These are phyloP conservation scores for Leccinum sublutescens DNA, from an alignment of 768 basidiomycete species.

Conservation along the genomic window DNA sequence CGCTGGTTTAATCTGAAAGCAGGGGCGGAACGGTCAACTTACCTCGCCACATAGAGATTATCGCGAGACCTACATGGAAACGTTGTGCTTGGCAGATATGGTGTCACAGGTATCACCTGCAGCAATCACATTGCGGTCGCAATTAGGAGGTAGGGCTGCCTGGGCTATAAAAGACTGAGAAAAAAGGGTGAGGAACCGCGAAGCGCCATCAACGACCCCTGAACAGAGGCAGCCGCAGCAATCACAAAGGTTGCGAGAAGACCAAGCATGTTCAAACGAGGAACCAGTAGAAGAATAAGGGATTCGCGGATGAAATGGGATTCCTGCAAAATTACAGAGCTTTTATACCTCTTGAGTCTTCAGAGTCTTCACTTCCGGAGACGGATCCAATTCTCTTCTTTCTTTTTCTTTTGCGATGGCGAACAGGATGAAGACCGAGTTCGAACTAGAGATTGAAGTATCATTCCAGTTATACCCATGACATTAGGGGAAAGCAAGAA, in stretches of 20 bases:
- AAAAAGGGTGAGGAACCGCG: neutral
- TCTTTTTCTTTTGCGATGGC: neutral
- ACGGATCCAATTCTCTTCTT: too few species aligned
- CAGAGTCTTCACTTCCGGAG: too few species aligned
- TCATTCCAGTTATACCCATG: neutral
- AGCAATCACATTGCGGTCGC: slow-evolving; percentile 60
- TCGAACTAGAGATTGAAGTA: neutral
- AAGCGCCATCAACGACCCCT: slow-evolving; percentile 15
- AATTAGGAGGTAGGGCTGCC: slow-evolving; percentile 39
- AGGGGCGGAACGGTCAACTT: neutral
- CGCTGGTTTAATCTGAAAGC: neutral
- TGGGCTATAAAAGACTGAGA: slow-evolving; percentile 41
- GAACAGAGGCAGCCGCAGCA: slow-evolving; percentile 8
- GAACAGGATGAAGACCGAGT: neutral
- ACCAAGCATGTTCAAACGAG: slow-evolving; percentile 17
- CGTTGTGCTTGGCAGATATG: slow-evolving; percentile 60
- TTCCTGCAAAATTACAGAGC: neutral
- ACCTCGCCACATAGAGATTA: slow-evolving; percentile 56
- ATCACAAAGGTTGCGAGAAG: slow-evolving; percentile 17
- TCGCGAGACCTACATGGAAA: slow-evolving; percentile 52
- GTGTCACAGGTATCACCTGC: slow-evolving; percentile 60
- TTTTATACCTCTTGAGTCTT: slow-evolving; percentile 21
- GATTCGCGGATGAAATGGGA: neutral
- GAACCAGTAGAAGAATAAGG: neutral
- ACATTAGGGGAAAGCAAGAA: neutral